Percentiles rank a stretch among this genome's conserved stretches.
phyloP scores from a whole-genome alignment of 345 rosid genomes.

The Eucalyptus melliodora region DNA sequence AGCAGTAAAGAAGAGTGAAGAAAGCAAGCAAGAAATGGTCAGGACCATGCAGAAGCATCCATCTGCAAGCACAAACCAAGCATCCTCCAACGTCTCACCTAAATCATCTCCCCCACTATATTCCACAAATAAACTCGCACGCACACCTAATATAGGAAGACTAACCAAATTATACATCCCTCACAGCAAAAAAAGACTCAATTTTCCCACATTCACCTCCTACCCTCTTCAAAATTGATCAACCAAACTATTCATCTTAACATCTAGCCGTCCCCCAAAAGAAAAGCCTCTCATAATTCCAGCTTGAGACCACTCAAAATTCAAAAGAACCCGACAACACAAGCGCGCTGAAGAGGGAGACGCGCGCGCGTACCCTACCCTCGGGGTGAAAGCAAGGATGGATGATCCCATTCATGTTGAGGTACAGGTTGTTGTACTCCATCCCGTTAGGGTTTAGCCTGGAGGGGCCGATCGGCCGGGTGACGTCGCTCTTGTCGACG shows the following conservation, averaged over 20 bases:
- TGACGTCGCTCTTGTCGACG: constrained; percentile 9
- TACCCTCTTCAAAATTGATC: not conserved
- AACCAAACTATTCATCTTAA: not conserved
- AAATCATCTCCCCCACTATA: not conserved
- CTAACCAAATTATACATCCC: not conserved
- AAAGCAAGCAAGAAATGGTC: not conserved
- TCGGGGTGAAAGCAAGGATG: constrained; percentile 99
- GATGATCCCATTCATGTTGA: constrained; percentile 91
- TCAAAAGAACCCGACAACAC: not conserved
- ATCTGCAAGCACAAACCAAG: not conserved
- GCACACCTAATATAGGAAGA: not conserved
- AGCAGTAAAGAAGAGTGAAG: not conserved
- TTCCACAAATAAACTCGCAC: not conserved
- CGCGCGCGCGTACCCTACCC: constrained; percentile 43
- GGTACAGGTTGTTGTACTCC: constrained; percentile 78
- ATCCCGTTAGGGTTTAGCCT: constrained; percentile 83
- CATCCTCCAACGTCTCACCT: not conserved
- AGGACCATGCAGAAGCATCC: not conserved
- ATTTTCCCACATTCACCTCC: not conserved
- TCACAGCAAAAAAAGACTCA: not conserved
- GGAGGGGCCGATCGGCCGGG: constrained; percentile 35
- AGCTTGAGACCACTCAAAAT: not conserved
- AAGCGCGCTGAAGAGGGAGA: not conserved
- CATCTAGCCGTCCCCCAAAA: not conserved
- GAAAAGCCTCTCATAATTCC: not conserved